Evolutionary conservation across 2,329 filamentous ascomycete species (phyloP), one percentile per base, ranked within the genome.

Genomic region (Didymella exigua): DNA sequence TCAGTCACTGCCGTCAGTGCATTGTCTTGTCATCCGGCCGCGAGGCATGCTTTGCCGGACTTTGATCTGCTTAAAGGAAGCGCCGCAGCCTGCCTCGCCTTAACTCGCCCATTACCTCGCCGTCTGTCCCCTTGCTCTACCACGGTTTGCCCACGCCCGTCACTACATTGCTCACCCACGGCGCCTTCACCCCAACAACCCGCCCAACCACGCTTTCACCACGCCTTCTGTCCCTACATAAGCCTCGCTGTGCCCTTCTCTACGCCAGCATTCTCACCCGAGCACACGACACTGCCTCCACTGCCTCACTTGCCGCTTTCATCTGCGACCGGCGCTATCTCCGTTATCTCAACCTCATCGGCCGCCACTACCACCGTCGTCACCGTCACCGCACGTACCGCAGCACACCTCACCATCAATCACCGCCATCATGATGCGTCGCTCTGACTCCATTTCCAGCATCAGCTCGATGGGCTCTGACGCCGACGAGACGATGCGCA

Each of bases 401-500:
- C 56, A 53, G 21, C 37, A 49, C 36, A 43, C 47, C 34, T 23
- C 11, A 24, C 21, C 36, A 38, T 13, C 10, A 27, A 42, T 44
- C 37, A 41, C 53, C 58, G 40, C 64, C 59, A 67, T 26, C 47
- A 74, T 75, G 73, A 74, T 75, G 74, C 68, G 58, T 56, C 70
- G 69, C 60, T 62, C 72, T 43, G 60, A 68, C 75, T 71, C 75
- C 65, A 72, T 78, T 67, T 74, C 74, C 53, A 78, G 75, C 69
- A 66, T 76, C 66, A 74, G 72, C 66, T 77, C 76, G 29, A 62
- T 69, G 43, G 70, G 70, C 56, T 74, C 73, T 41, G 79, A 82
- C 54, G 67, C 74, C 43, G 77, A 82, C 42, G 78, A 82, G 46
- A 84, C 78, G 33, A 84, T 85, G 76, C 82, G 84, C 69, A 83